These are phyloP conservation scores for Haematococcus lacustris DNA, from an alignment of 139 green algal genomes.

Conservation along the genomic window DNA sequence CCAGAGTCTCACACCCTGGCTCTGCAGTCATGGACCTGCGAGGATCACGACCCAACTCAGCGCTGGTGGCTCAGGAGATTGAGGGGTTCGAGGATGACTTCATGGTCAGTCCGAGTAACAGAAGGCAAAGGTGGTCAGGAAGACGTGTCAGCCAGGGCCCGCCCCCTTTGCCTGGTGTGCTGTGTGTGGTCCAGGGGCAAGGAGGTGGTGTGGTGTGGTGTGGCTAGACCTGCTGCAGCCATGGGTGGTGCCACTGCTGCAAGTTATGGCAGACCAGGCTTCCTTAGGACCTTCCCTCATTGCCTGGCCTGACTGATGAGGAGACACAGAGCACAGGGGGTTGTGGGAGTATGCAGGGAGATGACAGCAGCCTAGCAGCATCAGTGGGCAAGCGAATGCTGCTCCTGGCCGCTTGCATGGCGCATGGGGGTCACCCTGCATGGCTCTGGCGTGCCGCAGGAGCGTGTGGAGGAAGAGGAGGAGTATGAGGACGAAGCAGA, in stretches of 20 bases:
- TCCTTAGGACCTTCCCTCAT: too few relatives aligned
- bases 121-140: too few relatives aligned
- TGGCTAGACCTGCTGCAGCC: not conserved
- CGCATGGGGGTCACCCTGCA: too few relatives aligned
- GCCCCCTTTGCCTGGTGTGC: not conserved
- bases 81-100: slow-evolving; percentile 60
- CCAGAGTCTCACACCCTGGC: slow-evolving; percentile 11
- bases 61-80: slow-evolving; percentile 48
- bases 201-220: not conserved
- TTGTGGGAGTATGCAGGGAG: too few relatives aligned
- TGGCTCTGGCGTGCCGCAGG: slow-evolving; percentile 11
- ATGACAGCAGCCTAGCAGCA: too few relatives aligned
- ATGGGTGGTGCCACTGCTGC: too few relatives aligned
- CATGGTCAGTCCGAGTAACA: slow-evolving; percentile 27
- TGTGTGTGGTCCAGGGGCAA: not conserved
- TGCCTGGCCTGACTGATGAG: too few relatives aligned
- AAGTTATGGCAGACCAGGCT: too few relatives aligned
- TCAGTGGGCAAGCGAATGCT: too few relatives aligned
- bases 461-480: slow-evolving; percentile 42
- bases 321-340: too few relatives aligned
- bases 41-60: slow-evolving; percentile 47
- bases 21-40: slow-evolving; percentile 39
- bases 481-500: slow-evolving; percentile 24
- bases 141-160: too few relatives aligned
- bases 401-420: too few relatives aligned